Conservation (phyloP, 2,329 filamentous ascomycete genomes). For the Xylaria sp. region DNA sequence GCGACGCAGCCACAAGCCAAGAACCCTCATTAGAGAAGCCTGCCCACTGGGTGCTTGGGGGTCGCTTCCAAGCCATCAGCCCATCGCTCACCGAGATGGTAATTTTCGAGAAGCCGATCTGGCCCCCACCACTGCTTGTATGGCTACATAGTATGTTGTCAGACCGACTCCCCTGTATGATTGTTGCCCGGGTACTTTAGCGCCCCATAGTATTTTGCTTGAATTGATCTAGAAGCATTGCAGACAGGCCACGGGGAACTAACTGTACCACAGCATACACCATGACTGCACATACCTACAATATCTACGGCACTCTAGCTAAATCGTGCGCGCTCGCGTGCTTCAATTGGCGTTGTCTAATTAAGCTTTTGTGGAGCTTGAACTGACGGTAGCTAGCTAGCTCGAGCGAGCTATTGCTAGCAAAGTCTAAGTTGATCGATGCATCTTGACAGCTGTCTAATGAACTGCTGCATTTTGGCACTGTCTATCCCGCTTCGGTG, state of each 20-base stretch:
- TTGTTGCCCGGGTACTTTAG: neutral
- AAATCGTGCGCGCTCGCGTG: constrained; percentile 5
- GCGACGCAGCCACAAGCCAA: constrained; percentile 20
- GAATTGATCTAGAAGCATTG: constrained; percentile 21
- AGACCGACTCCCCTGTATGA: neutral
- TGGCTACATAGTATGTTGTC: neutral
- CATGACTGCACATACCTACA: constrained; percentile 16
- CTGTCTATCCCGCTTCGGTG: neutral
- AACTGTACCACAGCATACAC: constrained; percentile 32
- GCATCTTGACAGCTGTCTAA: constrained; percentile 5
- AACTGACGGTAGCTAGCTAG: constrained; percentile 38
- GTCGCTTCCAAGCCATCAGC: constrained; percentile 18
- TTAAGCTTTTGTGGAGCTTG: constrained; percentile 50
- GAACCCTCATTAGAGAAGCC: constrained; percentile 21
- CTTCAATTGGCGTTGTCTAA: constrained; percentile 44
- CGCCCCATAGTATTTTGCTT: constrained; percentile 8
- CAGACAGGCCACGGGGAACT: constrained; percentile 30
- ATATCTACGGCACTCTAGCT: constrained; percentile 7
- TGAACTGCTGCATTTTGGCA: neutral
- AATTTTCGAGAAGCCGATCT: constrained; percentile 27
- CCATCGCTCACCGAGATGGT: constrained; percentile 34
- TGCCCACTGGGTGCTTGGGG: constrained; percentile 18
- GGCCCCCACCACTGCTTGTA: constrained; percentile 10
- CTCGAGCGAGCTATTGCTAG: constrained; percentile 16
- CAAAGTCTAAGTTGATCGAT: constrained; percentile 24